A percentile compares a stretch with the other conserved stretches of the same genome.
Conservation (phyloP, 192 early-diverging fungal species). For the Chytriomyces sp. region DNA sequence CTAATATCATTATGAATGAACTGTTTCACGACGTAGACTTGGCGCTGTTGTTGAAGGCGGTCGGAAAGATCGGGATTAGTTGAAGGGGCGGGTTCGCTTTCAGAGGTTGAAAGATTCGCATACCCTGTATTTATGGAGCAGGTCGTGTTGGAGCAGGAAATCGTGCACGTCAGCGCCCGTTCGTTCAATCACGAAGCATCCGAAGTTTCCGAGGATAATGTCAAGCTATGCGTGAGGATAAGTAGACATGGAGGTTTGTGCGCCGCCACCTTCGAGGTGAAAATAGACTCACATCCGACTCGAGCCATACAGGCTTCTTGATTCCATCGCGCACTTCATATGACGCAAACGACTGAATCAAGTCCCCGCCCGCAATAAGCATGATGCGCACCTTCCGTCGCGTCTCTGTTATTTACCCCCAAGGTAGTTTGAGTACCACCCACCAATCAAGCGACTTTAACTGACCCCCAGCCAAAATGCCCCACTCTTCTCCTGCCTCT, state of each 20-base stretch:
- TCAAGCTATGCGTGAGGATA: conserved; percentile 68
- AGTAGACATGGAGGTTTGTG: neutral
- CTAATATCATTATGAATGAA: conserved; percentile 97
- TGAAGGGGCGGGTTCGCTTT: neutral
- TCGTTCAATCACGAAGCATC: conserved; percentile 94
- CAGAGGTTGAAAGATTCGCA: conserved; percentile 3
- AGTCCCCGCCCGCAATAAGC: conserved; percentile 93
- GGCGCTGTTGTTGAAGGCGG: conserved; percentile 55
- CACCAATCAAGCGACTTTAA: too few relatives aligned
- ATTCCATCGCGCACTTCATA: conserved; percentile 25
- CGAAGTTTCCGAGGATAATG: conserved; percentile 86
- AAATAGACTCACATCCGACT: conserved; percentile 70
- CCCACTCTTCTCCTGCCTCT: conserved; percentile 50
- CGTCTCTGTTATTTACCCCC: conserved; percentile 47
- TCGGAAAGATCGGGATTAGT: neutral
- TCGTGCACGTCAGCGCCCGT: conserved; percentile 92
- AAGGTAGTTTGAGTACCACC: too few relatives aligned
- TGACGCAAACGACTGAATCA: conserved; percentile 91
- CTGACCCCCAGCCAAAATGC: too few relatives aligned
- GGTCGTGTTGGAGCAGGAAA: conserved; percentile 88
- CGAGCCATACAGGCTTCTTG: conserved; percentile 35
- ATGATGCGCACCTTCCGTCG: conserved; percentile 75
- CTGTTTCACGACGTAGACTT: conserved; percentile 93
- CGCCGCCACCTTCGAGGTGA: neutral
- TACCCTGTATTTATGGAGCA: conserved; percentile 83